Conservation (phyloP, 2,329 filamentous ascomycete genomes). For the Ophiostoma sp. region DNA sequence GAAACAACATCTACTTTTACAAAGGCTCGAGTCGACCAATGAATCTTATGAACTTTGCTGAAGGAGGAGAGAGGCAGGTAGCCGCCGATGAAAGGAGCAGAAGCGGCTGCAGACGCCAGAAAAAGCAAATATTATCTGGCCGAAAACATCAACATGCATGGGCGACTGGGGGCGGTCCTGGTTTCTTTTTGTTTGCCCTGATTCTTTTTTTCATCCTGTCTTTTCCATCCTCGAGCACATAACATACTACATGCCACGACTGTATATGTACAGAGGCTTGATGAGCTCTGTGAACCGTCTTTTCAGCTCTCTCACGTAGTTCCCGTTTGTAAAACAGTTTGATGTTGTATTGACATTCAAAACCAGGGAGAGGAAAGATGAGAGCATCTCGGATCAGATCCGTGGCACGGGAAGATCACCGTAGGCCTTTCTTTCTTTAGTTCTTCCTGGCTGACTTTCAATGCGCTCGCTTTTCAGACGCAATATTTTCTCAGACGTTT, state of each 20-base stretch:
- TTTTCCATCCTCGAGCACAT: neutral
- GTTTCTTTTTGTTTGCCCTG: neutral
- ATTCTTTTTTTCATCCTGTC: neutral
- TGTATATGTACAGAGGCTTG: neutral
- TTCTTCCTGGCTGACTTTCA: neutral
- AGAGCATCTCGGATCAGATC: neutral
- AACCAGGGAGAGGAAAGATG: neutral
- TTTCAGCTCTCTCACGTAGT: neutral
- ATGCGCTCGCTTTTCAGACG: no score
- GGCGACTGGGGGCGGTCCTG: neutral
- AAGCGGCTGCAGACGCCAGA: neutral
- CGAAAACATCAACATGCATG: neutral
- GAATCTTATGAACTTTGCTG: neutral
- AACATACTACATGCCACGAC: no score
- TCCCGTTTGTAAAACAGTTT: neutral
- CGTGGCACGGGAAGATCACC: neutral
- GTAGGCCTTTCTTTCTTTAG: neutral
- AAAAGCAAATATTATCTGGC: neutral
- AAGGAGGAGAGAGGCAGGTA: neutral
- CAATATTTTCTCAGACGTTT: neutral
- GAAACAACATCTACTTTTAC: no score
- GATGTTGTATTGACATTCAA: neutral
- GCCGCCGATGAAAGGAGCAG: neutral
- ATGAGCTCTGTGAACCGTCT: no score
- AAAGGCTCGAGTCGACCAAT: neutral